Evolutionary conservation across 2,329 filamentous ascomycete species (phyloP).

Genomic region (Thelonectria discophora): DNA sequence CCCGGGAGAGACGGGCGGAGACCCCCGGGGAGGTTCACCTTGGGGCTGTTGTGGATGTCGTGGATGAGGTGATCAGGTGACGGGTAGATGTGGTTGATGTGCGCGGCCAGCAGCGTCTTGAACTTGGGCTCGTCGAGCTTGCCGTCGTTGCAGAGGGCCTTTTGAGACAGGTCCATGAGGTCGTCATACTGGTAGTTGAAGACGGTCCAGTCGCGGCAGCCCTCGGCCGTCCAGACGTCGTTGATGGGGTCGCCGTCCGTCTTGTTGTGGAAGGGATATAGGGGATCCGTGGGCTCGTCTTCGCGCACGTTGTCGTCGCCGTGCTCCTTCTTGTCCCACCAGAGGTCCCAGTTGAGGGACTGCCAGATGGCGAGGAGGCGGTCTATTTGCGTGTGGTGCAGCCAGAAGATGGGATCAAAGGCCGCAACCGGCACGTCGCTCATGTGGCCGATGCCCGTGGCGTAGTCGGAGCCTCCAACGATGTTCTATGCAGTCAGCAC

Average conservation of each 20-base stretch:
- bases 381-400: constrained; percentile 60
- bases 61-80: background rate
- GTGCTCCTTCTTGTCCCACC: background rate
- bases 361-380: constrained; percentile 19
- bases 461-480: no score
- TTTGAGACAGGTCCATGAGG: background rate
- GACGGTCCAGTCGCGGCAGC: background rate
- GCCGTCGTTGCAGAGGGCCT: background rate
- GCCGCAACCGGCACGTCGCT: constrained; percentile 62
- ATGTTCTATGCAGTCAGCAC: no score
- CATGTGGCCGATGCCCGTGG: constrained; percentile 63
- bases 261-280: background rate
- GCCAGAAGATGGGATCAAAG: constrained; percentile 72
- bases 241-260: background rate
- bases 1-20: no score
- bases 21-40: constrained; percentile 8
- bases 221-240: background rate
- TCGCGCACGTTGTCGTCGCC: background rate
- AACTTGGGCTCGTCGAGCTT: background rate
- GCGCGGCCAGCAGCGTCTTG: background rate
- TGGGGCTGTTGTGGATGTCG: constrained; percentile 9
- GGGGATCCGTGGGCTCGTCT: background rate
- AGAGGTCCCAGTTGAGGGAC: background rate
- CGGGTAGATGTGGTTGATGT: background rate
- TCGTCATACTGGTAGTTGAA: constrained; percentile 8